Conservation (phyloP, 176 grass and related monocot genomes). For the Oryza rufipogon region DNA sequence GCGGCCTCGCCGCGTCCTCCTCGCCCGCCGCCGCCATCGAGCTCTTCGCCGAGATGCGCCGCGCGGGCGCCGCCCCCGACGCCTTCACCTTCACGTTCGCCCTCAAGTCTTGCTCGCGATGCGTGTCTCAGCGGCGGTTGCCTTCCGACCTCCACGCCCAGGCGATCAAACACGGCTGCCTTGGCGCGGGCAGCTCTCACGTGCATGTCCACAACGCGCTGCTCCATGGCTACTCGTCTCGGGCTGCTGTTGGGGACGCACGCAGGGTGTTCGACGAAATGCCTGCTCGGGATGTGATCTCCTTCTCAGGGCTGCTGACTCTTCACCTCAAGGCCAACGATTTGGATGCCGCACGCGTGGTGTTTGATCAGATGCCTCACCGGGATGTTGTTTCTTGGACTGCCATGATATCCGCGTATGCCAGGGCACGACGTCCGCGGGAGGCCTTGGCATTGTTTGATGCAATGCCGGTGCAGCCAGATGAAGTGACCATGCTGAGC, state of each 20-base stretch:
- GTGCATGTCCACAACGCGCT: slow-evolving; percentile 55
- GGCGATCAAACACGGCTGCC: slow-evolving; percentile 57
- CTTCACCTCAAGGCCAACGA: slow-evolving; percentile 43
- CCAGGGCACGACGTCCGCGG: slow-evolving; percentile 27
- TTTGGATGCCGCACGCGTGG: slow-evolving; percentile 37
- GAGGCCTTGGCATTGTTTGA: slow-evolving; percentile 60
- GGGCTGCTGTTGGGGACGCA: slow-evolving; percentile 22
- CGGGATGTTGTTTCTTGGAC: slow-evolving; percentile 65
- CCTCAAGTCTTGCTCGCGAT: slow-evolving; percentile 53
- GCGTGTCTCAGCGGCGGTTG: neutral
- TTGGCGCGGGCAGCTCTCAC: slow-evolving; percentile 32
- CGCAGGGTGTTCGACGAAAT: slow-evolving; percentile 57
- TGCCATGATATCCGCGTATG: slow-evolving; percentile 58
- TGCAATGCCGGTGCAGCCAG: slow-evolving; percentile 52
- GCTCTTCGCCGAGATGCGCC: slow-evolving; percentile 55
- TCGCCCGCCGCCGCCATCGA: slow-evolving; percentile 39
- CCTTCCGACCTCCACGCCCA: slow-evolving; percentile 53
- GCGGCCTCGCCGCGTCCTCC: slow-evolving; percentile 43
- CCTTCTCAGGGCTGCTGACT: slow-evolving; percentile 56
- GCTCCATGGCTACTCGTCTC: slow-evolving; percentile 50
- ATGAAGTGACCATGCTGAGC: slow-evolving; percentile 68
- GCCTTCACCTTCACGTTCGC: slow-evolving; percentile 70
- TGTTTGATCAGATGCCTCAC: slow-evolving; percentile 58
- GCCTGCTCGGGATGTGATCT: slow-evolving; percentile 51
- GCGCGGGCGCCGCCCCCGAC: slow-evolving; percentile 40